Conservation (phyloP, 148 eudicot genomes). For the Arbutus unedo region DNA sequence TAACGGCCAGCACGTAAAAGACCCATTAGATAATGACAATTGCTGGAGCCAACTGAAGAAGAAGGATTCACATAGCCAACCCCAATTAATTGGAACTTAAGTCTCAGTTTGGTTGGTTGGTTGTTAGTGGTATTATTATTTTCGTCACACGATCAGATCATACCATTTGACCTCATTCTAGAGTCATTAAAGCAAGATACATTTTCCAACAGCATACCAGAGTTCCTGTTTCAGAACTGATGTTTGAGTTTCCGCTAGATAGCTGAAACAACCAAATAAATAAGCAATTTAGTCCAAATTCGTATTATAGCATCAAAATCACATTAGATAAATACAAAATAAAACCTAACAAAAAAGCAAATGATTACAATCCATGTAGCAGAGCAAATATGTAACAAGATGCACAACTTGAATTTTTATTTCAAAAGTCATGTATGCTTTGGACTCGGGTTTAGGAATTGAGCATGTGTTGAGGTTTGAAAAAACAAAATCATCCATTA, state of each 20-base stretch:
- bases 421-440: neutral
- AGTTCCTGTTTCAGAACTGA: conserved; percentile 72
- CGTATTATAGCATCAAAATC: neutral
- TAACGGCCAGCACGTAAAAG: too few species aligned
- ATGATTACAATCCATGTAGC: neutral
- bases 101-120: too few species aligned
- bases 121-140: neutral
- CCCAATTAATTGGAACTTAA: too few species aligned
- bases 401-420: neutral
- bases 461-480: neutral
- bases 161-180: neutral
- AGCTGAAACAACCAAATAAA: conserved; percentile 50
- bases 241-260: conserved; percentile 54
- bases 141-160: neutral
- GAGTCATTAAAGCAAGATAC: neutral
- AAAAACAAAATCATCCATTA: neutral
- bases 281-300: neutral
- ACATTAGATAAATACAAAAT: neutral
- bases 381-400: neutral
- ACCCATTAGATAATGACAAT: too few species aligned
- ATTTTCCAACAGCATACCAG: conserved; percentile 53
- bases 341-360: neutral
- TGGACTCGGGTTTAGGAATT: neutral
- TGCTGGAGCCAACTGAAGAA: too few species aligned
- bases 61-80: too few species aligned